Percentiles rank a stretch among this genome's conserved stretches.
Evolutionary conservation across 2,329 filamentous ascomycete species (phyloP).

Genomic region (Trichoderma sp.): DNA sequence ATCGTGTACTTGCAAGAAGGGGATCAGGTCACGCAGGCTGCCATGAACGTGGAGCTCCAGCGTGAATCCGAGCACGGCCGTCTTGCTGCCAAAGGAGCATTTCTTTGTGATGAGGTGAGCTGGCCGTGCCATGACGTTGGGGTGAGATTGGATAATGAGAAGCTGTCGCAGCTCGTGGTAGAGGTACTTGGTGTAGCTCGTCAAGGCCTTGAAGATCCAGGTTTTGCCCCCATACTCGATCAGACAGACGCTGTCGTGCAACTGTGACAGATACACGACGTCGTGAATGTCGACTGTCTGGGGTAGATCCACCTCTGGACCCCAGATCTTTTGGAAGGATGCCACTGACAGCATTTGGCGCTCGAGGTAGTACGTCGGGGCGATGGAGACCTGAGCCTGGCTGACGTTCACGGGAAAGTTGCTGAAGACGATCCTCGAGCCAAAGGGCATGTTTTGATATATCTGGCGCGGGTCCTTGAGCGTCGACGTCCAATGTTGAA

Average conservation of each 20-base stretch:
- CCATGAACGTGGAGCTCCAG: slow-evolving; percentile 56
- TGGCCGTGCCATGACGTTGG: slow-evolving; percentile 55
- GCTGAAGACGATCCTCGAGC: slow-evolving; percentile 58
- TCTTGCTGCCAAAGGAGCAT: slow-evolving; percentile 58
- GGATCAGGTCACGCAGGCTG: slow-evolving; percentile 57
- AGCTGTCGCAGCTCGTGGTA: slow-evolving; percentile 63
- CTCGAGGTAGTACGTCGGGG: slow-evolving; percentile 56
- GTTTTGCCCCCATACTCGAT: slow-evolving; percentile 47
- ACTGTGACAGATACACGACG: slow-evolving; percentile 53
- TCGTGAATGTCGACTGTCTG: slow-evolving; percentile 51
- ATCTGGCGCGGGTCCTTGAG: slow-evolving; percentile 36
- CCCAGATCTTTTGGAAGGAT: slow-evolving; percentile 49
- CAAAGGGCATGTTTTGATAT: slow-evolving; percentile 56
- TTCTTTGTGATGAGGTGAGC: slow-evolving; percentile 57
- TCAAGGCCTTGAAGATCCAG: slow-evolving; percentile 61
- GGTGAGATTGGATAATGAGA: slow-evolving; percentile 53
- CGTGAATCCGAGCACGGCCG: slow-evolving; percentile 58
- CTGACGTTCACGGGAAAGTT: slow-evolving; percentile 51
- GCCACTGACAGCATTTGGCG: slow-evolving; percentile 50
- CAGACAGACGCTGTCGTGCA: slow-evolving; percentile 62
- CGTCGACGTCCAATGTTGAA: slow-evolving; percentile 53
- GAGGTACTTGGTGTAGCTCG: slow-evolving; percentile 59
- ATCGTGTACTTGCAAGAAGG: slow-evolving; percentile 51
- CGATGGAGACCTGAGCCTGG: slow-evolving; percentile 50
- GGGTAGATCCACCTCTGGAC: slow-evolving; percentile 44